Base-by-base conservation (phyloP, 2,329 filamentous ascomycete species). In the Ophiostoma sp. region DNA sequence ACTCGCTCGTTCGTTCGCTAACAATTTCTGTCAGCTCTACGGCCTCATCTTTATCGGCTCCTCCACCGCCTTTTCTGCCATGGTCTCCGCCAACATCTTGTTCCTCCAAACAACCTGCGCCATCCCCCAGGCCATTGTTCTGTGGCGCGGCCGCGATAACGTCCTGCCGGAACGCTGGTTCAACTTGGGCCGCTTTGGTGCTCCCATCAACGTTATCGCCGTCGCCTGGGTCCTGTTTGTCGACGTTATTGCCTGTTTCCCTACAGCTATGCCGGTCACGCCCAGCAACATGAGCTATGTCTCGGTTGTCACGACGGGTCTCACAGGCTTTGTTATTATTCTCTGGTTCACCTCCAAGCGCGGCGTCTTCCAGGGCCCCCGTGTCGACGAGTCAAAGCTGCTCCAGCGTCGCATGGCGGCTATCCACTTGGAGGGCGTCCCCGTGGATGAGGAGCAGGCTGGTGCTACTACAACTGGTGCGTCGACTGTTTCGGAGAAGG, bases 21-120 rank as follows among this genome's bases (percentile, higher is more conserved):
- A 55, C 45, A 4, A n/a, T n/a, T n/a, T n/a, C 4, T 1, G 1
- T 3, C 31, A 69, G 66, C 45, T 80, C 0, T 81, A 81, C 8
- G 79, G 78, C 1, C 72, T 79, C 6, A 78, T 80, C 0, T 80
- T 79, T 61, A 74, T 80, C 0, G 79, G 79, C 2, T 80, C 79
- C 0, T 76, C 77, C 1, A 79, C 79, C 0, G 79, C 79, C 1
- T 73, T 75, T 63, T 74, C 74, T 17, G 59, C 69, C 42, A 74
- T 77, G 50, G 73, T 75, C 50, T 71, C 75, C 31, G 72, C 71
- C 6, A 71, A 72, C 48, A 70, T 74, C 19, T 57, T 77, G 15
- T 73, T 74, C 33, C 57, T 73, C 52, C 68, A 73, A 31, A 73
- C 71, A 0, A 72, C 73, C 17, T 75, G 69, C 50, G 73, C 77